A percentile compares a stretch with the other conserved stretches of the same genome.
phyloP scores from a whole-genome alignment of 2,329 filamentous ascomycete species.

The Plectosphaerella sp. region DNA sequence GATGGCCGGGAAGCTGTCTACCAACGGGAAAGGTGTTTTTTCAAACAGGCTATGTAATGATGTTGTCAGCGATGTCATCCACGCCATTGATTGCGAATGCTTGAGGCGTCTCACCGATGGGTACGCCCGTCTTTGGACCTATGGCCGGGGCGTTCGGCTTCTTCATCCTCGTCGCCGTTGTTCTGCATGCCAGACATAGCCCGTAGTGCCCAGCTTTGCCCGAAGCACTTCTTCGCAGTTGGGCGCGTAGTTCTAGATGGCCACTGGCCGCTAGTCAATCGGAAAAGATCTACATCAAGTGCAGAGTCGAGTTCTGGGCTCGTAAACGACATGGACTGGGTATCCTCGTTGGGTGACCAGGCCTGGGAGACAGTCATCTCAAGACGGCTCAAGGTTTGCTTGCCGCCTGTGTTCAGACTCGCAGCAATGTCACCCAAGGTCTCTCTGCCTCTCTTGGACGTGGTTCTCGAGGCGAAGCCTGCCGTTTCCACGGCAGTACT shows the following conservation, averaged over 20 bases:
- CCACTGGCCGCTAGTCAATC: constrained; percentile 2
- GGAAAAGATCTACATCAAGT: constrained; percentile 25
- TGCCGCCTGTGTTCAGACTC: constrained; percentile 69
- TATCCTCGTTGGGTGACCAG: background rate
- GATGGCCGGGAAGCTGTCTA: constrained; percentile 80
- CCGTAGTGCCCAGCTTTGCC: no score
- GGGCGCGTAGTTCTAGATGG: no score
- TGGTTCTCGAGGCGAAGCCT: constrained; percentile 70
- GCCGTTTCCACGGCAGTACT: constrained; percentile 73
- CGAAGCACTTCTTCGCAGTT: no score
- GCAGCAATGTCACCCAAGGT: constrained; percentile 61
- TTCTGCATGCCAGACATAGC: no score
- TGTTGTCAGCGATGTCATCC: constrained; percentile 8
- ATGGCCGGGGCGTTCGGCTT: no score
- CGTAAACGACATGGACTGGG: background rate
- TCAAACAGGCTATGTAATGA: constrained; percentile 45
- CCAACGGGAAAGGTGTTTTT: constrained; percentile 64
- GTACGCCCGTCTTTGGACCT: no score
- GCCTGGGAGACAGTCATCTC: constrained; percentile 55
- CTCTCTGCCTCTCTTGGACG: constrained; percentile 29
- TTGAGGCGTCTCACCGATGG: no score
- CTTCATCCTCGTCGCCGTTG: no score
- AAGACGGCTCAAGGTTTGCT: constrained; percentile 72
- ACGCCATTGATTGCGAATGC: no score
- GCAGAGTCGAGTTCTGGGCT: constrained; percentile 8